phyloP scores from a whole-genome alignment of 2,329 filamentous ascomycete species.

The Cytospora leucostoma region DNA sequence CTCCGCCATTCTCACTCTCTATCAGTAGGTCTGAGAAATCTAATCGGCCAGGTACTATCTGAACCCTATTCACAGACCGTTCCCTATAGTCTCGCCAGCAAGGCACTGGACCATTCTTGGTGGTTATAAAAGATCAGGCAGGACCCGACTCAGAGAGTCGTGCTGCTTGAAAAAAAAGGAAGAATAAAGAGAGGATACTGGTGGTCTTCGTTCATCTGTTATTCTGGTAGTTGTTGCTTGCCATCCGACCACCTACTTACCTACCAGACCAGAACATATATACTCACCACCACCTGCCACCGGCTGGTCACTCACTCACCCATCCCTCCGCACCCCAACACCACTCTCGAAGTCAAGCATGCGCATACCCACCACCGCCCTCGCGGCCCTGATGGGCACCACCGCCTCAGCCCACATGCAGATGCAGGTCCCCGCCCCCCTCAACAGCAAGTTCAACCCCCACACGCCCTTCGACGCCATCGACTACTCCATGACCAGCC shows the following conservation, averaged over 20 bases:
- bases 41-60: not conserved
- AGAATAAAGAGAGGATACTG: too few species aligned
- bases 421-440: constrained; percentile 54
- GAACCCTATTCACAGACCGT: not conserved
- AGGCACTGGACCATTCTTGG: not conserved
- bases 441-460: constrained; percentile 56
- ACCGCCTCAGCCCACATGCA: constrained; percentile 56
- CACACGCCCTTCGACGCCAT: constrained; percentile 46
- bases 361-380: constrained; percentile 35
- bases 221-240: too few species aligned
- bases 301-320: constrained; percentile 12
- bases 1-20: not conserved
- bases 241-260: too few species aligned
- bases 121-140: not conserved
- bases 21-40: not conserved
- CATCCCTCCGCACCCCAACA: constrained; percentile 4
- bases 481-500: constrained; percentile 73
- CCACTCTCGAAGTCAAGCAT: constrained; percentile 1
- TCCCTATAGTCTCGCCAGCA: not conserved
- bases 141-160: too few species aligned
- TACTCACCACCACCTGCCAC: constrained; percentile 11
- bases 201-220: too few species aligned
- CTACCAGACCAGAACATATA: not conserved
- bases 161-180: too few species aligned
- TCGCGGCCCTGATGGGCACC: constrained; percentile 46